These are phyloP conservation scores for Chlorociboria aeruginascens DNA, from an alignment of 495 filamentous ascomycete species.

Conservation along the genomic window DNA sequence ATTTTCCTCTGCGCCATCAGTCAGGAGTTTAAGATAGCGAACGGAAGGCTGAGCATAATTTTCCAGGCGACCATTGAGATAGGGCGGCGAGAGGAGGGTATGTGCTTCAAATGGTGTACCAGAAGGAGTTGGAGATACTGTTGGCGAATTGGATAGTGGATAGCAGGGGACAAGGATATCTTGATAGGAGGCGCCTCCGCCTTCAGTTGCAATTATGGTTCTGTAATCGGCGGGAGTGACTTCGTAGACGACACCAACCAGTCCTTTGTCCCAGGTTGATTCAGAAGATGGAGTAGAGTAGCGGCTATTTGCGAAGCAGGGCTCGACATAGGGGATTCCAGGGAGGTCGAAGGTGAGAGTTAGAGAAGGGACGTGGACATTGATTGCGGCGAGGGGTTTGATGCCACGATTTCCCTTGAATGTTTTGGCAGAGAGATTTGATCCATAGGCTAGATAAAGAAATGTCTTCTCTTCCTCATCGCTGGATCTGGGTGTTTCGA, in stretches of 20 bases:
- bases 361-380: conserved; percentile 69
- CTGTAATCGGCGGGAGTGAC: conserved; percentile 71
- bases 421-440: conserved; percentile 66
- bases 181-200: conserved; percentile 68
- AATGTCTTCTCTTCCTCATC: too few species aligned
- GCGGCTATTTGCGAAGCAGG: conserved; percentile 79
- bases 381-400: conserved; percentile 61
- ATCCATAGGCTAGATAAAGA: conserved; percentile 91
- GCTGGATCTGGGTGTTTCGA: too few species aligned
- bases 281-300: conserved; percentile 31
- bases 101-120: conserved; percentile 37
- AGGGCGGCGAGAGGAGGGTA: conserved; percentile 9
- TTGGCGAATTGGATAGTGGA: conserved; percentile 34
- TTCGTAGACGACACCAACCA: conserved; percentile 92
- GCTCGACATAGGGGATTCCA: conserved; percentile 77
- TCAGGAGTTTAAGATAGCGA: conserved; percentile 70
- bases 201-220: conserved; percentile 81
- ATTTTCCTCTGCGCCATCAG: conserved; percentile 65
- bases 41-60: conserved; percentile 69
- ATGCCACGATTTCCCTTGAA: conserved; percentile 70
- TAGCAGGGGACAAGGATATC: conserved; percentile 73
- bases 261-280: conserved; percentile 57
- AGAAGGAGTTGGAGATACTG: background rate
- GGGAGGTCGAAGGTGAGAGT: conserved; percentile 74
- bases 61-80: background rate